Evolutionary conservation across 352 stramenopile species (phyloP), one percentile per base, ranked within the genome.

Genomic region (Pythium biforme): DNA sequence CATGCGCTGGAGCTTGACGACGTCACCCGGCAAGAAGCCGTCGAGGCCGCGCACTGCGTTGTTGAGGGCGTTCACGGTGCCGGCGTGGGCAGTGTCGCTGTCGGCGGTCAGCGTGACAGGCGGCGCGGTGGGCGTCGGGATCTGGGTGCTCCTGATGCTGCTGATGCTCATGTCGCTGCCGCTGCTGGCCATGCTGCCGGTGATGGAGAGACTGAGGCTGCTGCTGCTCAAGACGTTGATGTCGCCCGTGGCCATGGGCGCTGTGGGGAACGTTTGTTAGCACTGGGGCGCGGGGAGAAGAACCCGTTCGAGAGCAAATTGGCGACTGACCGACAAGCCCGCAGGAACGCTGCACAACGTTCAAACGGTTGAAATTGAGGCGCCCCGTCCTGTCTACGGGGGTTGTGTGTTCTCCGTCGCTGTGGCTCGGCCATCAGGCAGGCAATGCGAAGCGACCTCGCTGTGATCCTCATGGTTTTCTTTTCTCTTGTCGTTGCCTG

Each of bases 1-100:
- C 33, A 26, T 4, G 45, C 23, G 54, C 20, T 45, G 31, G 31
- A 80, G 52, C 60, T 80, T 68, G 37, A 82, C 26, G n/a, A 79
- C 57, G 27, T 75, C 60, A 17, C 74, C 74, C 0, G 66, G 33
- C 17, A 45, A 33, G 55, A 75, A 65, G 10, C 41, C 48, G 37
- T 46, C 68, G 14, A 17, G 37, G n/a, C 37, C 37, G 37, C 37
- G 10, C 22, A 15, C 29, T 22, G 43, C 29, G 20, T 26, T 15
- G 17, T 11, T 8, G 29, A 14, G 25, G 19, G 9, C 26, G 23
- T 5, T 25, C 17, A 14, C 23, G 2, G 11, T 25, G n/a, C n/a
- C 25, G 47, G 12, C n/a, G n/a, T 31, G 4, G 40, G 11, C n/a
- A 29, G 6, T 15, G 22, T 31, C 51, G 34, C 43, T 50, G n/a